A percentile compares a stretch with the other conserved stretches of the same genome.
Conservation (phyloP, 2,329 filamentous ascomycete genomes). For the Nothopassalora personata region DNA sequence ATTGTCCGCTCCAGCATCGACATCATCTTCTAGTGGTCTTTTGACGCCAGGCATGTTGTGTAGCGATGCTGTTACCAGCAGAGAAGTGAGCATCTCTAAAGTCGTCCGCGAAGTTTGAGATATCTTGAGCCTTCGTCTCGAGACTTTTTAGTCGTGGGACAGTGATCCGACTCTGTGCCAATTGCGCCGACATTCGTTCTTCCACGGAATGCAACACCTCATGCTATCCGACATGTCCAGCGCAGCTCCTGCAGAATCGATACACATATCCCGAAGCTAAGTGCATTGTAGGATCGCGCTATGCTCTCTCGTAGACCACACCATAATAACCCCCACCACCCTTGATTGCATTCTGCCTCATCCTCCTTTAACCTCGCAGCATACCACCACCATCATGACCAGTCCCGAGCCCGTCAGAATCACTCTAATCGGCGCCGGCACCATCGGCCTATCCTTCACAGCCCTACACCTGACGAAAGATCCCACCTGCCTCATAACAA, state of each 20-base stretch:
- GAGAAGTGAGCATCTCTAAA: background rate
- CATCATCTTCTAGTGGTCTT: conserved; percentile 19
- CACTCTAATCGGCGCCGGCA: conserved; percentile 42
- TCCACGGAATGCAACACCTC: background rate
- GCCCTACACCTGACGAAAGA: conserved; percentile 49
- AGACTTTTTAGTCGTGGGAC: conserved; percentile 3
- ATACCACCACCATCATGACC: background rate
- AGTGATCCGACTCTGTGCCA: background rate
- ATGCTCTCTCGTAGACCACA: too few species aligned
- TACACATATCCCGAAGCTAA: too few species aligned
- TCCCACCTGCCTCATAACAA: conserved; percentile 38
- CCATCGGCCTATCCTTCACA: conserved; percentile 53
- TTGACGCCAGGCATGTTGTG: conserved; percentile 23
- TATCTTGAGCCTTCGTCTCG: background rate
- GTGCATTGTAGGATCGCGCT: too few species aligned
- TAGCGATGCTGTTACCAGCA: background rate
- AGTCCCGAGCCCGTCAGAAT: conserved; percentile 24
- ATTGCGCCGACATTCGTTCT: background rate
- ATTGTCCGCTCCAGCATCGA: conserved; percentile 9
- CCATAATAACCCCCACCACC: too few species aligned
- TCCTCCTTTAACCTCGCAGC: too few species aligned
- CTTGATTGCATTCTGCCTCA: too few species aligned
- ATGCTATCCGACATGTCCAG: background rate
- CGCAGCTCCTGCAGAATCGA: too few species aligned
- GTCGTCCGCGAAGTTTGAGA: background rate